Evolutionary conservation across 176 grass and related monocot species (phyloP).

Genomic region (Aegilops speltoides): DNA sequence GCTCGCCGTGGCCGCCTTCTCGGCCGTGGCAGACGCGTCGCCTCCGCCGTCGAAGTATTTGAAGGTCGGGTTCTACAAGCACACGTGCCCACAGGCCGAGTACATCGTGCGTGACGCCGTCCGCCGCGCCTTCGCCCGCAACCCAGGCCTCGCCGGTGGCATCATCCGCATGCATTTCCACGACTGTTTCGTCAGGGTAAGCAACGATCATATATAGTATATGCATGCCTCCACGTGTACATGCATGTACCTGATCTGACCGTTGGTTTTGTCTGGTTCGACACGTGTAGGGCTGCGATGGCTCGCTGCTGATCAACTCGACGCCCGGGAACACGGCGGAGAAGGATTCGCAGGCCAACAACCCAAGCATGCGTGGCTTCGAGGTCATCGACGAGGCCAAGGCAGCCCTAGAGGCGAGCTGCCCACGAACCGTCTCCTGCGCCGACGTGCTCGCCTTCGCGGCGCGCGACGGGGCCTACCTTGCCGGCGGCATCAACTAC

Average conservation of each 20-base stretch:
- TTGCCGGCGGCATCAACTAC: slow-evolving; percentile 41
- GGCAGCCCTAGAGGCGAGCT: slow-evolving; percentile 35
- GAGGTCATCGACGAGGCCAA: slow-evolving; percentile 59
- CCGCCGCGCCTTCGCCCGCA: slow-evolving; percentile 14
- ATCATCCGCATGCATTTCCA: slow-evolving; percentile 88
- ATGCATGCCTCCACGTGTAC: neutral
- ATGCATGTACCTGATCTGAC: neutral
- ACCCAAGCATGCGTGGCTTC: slow-evolving; percentile 55
- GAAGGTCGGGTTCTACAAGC: slow-evolving; percentile 54
- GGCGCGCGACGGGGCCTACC: slow-evolving; percentile 32
- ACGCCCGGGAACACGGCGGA: slow-evolving; percentile 27
- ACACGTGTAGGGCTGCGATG: slow-evolving; percentile 46
- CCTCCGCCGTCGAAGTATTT: neutral
- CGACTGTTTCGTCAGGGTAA: slow-evolving; percentile 93
- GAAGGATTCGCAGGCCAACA: slow-evolving; percentile 43
- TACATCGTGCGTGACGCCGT: slow-evolving; percentile 57
- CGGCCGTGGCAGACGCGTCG: slow-evolving; percentile 7
- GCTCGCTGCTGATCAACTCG: slow-evolving; percentile 47
- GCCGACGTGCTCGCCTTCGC: slow-evolving; percentile 60
- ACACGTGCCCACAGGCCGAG: slow-evolving; percentile 59
- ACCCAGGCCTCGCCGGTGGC: slow-evolving; percentile 52
- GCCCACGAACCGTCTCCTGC: slow-evolving; percentile 66
- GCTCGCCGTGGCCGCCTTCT: neutral
- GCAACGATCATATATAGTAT: neutral
- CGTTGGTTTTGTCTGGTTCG: neutral